These are phyloP conservation scores for Kwoniella botswanensis DNA, from an alignment of 768 basidiomycete genomes.

Conservation along the genomic window DNA sequence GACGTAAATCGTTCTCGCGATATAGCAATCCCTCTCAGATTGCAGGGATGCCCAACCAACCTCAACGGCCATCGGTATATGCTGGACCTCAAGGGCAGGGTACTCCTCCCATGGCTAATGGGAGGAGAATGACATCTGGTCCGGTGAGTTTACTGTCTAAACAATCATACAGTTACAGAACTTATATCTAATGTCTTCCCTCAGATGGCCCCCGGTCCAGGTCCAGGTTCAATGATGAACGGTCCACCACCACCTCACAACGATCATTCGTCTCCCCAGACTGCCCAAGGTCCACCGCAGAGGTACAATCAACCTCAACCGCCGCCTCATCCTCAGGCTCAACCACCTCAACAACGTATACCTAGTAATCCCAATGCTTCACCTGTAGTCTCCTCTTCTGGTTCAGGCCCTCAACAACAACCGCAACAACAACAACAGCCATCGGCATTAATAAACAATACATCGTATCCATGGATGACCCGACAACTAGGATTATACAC, in stretches of 20 bases:
- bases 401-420: background rate
- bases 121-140: slow-evolving; percentile 46
- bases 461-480: slow-evolving; percentile 51
- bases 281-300: slow-evolving; percentile 6
- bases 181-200: background rate
- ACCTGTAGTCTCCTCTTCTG: slow-evolving; percentile 6
- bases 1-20: slow-evolving; percentile 23
- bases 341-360: slow-evolving; percentile 14
- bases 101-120: slow-evolving; percentile 41
- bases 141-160: slow-evolving; percentile 27
- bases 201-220: slow-evolving; percentile 17
- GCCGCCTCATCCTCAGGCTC: slow-evolving; percentile 9
- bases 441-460: slow-evolving; percentile 19
- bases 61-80: slow-evolving; percentile 16
- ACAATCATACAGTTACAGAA: background rate
- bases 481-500: slow-evolving; percentile 36
- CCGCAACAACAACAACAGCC: slow-evolving; percentile 8
- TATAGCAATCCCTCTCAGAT: slow-evolving; percentile 24
- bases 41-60: slow-evolving; percentile 19
- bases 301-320: slow-evolving; percentile 6
- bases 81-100: slow-evolving; percentile 10
- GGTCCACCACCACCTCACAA: slow-evolving; percentile 3
- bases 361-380: slow-evolving; percentile 20
- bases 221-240: slow-evolving; percentile 12
- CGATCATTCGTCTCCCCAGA: slow-evolving; percentile 9